phyloP scores from a whole-genome alignment of 371 early-diverging fungal genomes.

The Mucor indicus region DNA sequence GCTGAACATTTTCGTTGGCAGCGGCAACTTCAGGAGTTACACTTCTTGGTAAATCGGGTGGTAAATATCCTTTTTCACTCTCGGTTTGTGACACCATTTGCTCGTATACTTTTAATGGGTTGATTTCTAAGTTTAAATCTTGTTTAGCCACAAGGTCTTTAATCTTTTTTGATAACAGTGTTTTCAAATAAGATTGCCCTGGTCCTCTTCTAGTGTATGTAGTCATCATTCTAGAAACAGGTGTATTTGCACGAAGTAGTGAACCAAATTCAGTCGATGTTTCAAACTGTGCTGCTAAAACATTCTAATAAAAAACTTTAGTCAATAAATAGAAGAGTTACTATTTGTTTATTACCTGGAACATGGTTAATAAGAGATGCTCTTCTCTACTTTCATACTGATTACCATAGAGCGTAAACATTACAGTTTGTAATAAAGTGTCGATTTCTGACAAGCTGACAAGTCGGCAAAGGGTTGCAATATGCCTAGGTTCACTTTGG shows the following conservation, averaged over 20 bases:
- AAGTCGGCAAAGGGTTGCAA: conserved; percentile 80
- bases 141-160: conserved; percentile 64
- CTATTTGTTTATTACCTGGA: conserved; percentile 64
- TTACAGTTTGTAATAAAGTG: conserved; percentile 88
- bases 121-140: conserved; percentile 29
- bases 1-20: conserved; percentile 73
- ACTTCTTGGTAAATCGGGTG: conserved; percentile 63
- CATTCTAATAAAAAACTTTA: conserved; percentile 70
- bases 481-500: conserved; percentile 90
- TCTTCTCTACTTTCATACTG: conserved; percentile 95
- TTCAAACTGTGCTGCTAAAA: conserved; percentile 87
- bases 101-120: conserved; percentile 1
- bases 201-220: conserved; percentile 92
- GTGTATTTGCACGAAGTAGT: conserved; percentile 91
- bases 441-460: conserved; percentile 90
- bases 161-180: conserved; percentile 77
- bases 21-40: conserved; percentile 79
- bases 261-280: conserved; percentile 85
- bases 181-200: conserved; percentile 88
- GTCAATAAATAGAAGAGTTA: background rate
- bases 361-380: conserved; percentile 90
- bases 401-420: conserved; percentile 94
- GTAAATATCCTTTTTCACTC: conserved; percentile 55
- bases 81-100: conserved; percentile 82
- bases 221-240: conserved; percentile 95